Base-by-base conservation (phyloP, 257 asterid genomes). In the Lycium barbarum region DNA sequence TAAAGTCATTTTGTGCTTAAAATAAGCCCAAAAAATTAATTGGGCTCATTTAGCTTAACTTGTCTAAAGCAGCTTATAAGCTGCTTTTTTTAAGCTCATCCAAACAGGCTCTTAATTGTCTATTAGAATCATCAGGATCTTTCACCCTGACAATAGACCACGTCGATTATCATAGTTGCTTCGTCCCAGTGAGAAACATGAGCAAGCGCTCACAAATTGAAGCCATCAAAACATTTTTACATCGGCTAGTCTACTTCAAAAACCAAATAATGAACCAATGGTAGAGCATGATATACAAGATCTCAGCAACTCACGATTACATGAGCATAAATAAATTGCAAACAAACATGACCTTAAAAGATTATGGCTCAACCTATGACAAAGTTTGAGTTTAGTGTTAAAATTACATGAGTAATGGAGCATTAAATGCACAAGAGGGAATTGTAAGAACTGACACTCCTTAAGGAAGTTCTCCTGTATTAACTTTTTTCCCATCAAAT, bases 401-500 rank as follows among this genome's bases (percentile, higher is more conserved):
- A 6, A 74, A 20, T 74, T 74, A 51, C 81, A 74, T 33, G 81
- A 74, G 81, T 54, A 70, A 40, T 70, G 53, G 54, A 74, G 81
- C 62, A 74, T 74, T 74, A 47, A 53, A 33, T 78, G 82, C 82
- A 26, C 82, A 14, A 53, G 49, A 26, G 3, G 13, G 49, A 53
- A 33, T 53, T 53, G 6, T 53, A 53, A 13, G 82, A 78, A 78
- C 65, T 9, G 17, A 78, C 45, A 66, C 15, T 53, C 49, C 33
- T 78, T 45, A 51, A 78, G 49, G 49, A 78, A 78, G 15, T 53
- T 78, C 82, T 78, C 82, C 66, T 53, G 14, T n/a, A 17, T 78
- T 53, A 53, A 51, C 0, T 20, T 78, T 53, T 76, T 78, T 53
- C 26, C 70, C 17, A 51, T 78, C 33, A 17, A 78, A 78, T 49